A percentile compares a stretch with the other conserved stretches of the same genome.
phyloP scores from a whole-genome alignment of 257 asterid genomes.

The Lycium ferocissimum region DNA sequence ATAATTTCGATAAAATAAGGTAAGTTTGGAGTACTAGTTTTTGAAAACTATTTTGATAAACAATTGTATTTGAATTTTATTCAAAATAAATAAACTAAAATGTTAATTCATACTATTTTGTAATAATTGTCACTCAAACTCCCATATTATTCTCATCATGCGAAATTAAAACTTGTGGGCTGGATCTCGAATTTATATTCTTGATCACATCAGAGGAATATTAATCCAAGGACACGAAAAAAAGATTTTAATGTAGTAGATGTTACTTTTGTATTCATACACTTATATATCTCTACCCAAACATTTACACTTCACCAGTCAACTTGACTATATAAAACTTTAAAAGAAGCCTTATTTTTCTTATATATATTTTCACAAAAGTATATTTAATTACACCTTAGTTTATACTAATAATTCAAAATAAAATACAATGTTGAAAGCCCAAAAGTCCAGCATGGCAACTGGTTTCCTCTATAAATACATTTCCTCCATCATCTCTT shows the following conservation, averaged over 20 bases:
- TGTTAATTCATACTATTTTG: too few relatives aligned
- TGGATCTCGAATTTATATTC: background rate
- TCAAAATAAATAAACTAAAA: too few relatives aligned
- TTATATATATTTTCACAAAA: background rate
- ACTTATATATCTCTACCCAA: background rate
- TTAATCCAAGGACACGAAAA: background rate
- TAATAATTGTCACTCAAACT: too few relatives aligned
- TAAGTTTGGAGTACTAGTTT: too few relatives aligned
- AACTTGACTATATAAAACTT: background rate
- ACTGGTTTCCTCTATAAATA: constrained; percentile 44
- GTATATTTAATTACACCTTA: background rate
- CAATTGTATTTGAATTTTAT: too few relatives aligned
- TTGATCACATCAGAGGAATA: background rate
- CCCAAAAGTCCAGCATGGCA: constrained; percentile 46
- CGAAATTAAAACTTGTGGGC: background rate
- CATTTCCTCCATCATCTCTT: constrained; percentile 33
- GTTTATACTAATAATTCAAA: background rate
- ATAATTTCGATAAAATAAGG: too few relatives aligned
- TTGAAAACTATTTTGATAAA: too few relatives aligned
- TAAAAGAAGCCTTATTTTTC: background rate
- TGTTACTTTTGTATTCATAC: background rate
- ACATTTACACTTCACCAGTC: background rate
- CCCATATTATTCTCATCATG: too few relatives aligned
- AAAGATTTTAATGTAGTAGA: too few relatives aligned
- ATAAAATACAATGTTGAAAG: background rate